Base-by-base conservation (phyloP, 495 filamentous ascomycete genomes). In the Tetracladium setigerum region DNA sequence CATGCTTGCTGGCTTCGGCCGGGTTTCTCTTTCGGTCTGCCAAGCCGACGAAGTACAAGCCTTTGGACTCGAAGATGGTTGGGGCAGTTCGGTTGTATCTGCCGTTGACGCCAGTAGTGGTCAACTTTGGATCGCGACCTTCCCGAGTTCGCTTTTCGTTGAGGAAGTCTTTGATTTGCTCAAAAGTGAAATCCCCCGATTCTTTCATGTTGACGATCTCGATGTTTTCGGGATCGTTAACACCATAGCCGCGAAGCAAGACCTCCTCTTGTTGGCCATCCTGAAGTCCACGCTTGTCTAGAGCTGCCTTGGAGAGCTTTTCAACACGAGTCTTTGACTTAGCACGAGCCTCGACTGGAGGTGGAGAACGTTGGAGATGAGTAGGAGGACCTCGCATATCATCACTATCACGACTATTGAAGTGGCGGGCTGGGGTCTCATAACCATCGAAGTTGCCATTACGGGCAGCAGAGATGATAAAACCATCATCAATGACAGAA, bases 151-250 rank as follows among this genome's bases (percentile, higher is more conserved):
- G 49, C 7, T 44, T 24, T 1, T 47, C 33, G 27, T 60, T 60
- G 19, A 60, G 33, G 8, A 14, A 32, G 13, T 52, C 19, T 0
- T 12, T 16, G 33, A 60, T 55, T 9, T 54, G 34, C 4, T 17
- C 22, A 15, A 52, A 60, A 8, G 31, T 33, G 10, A 41, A 10
- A 22, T 34, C 34, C 2, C 49, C 27, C 6, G 17, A 33, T 15
- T 60, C 57, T 7, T 38, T 30, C 47, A 56, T 8, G 12, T 57
- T 52, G 38, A 56, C 50, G 22, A 60, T 56, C 2, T 22, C 24
- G 14, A 56, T 54, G 38, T 60, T 60, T 41, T 60, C 57, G 4
- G 57, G 57, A 35, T 60, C 54, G 19, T 50, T 56, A n/a, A 51
- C 53, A 14, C 53, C 57, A 18, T 44, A 49, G 14, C 46, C 48